Evolutionary conservation across 139 green algal genomes (phyloP).

Genomic region (Eudorina sp.): DNA sequence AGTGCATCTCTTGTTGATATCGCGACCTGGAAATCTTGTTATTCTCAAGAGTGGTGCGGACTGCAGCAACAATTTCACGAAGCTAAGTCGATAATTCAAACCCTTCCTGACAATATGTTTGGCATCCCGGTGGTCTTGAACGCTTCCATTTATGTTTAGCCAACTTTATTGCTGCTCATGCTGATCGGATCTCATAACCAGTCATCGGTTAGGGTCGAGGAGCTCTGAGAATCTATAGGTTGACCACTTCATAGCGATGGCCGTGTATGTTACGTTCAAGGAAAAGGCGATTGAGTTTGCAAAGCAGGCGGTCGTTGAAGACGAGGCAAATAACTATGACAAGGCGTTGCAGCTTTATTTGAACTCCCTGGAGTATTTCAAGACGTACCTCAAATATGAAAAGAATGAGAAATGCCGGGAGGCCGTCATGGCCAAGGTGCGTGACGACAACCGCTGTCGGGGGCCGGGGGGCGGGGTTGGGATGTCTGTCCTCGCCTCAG

Average conservation of each 20-base stretch:
- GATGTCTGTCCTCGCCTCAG: background rate
- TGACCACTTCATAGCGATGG: background rate
- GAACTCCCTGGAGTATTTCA: slow-evolving; percentile 66
- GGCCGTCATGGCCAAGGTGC: slow-evolving; percentile 68
- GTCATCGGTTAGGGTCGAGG: too few relatives aligned
- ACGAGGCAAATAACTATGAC: slow-evolving; percentile 83
- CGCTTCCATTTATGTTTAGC: too few relatives aligned
- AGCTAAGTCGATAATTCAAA: too few relatives aligned
- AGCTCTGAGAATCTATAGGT: background rate
- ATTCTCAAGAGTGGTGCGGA: too few relatives aligned
- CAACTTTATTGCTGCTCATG: background rate
- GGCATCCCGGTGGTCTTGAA: too few relatives aligned
- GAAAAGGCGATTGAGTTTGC: slow-evolving; percentile 78
- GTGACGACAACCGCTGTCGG: background rate
- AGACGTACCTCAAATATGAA: slow-evolving; percentile 72
- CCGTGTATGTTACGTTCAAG: slow-evolving; percentile 62
- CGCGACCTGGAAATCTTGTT: too few relatives aligned
- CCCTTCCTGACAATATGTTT: too few relatives aligned
- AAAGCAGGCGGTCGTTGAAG: slow-evolving; percentile 82
- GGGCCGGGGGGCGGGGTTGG: background rate
- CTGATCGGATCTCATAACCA: background rate
- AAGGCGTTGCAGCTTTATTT: slow-evolving; percentile 63
- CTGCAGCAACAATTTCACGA: too few relatives aligned
- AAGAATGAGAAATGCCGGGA: slow-evolving; percentile 70
- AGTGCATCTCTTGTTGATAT: too few relatives aligned